Percentiles rank a stretch among this genome's conserved stretches.
Conservation (phyloP, 2,329 filamentous ascomycete genomes). For the Aspergillus brasiliensis region DNA sequence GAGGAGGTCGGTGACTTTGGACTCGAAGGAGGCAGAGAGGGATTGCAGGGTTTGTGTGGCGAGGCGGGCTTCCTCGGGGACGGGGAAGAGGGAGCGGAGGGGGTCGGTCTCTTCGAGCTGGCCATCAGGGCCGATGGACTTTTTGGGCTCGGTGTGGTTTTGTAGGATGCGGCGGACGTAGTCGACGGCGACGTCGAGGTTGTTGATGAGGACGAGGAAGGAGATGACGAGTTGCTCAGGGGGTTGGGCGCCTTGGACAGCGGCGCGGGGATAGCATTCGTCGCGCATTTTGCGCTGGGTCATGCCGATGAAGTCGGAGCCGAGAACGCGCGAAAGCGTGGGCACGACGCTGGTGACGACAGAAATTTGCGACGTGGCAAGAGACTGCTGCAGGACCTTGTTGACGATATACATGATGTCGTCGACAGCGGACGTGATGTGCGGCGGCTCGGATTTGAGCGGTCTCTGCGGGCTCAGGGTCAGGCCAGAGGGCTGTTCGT, state of each 20-base stretch:
- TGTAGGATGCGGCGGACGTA: slow-evolving; percentile 86
- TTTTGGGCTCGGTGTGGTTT: slow-evolving; percentile 57
- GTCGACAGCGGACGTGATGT: slow-evolving; percentile 93
- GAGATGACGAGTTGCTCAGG: slow-evolving; percentile 85
- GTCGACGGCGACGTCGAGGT: slow-evolving; percentile 86
- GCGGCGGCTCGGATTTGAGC: slow-evolving; percentile 77
- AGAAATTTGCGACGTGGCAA: slow-evolving; percentile 80
- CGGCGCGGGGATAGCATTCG: slow-evolving; percentile 83
- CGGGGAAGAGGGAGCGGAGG: slow-evolving; percentile 73
- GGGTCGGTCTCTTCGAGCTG: slow-evolving; percentile 29
- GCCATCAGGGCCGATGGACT: slow-evolving; percentile 20
- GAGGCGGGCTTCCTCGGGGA: slow-evolving; percentile 71
- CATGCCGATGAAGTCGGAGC: slow-evolving; percentile 93
- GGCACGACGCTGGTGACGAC: slow-evolving; percentile 78
- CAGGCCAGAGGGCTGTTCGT: slow-evolving; percentile 80
- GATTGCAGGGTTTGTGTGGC: slow-evolving; percentile 69
- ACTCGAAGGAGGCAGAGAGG: slow-evolving; percentile 71
- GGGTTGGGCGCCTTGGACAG: slow-evolving; percentile 76
- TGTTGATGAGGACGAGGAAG: slow-evolving; percentile 94
- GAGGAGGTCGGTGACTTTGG: slow-evolving; percentile 79
- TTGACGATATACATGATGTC: slow-evolving; percentile 99
- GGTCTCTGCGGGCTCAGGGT: slow-evolving; percentile 73
- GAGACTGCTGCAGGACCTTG: slow-evolving; percentile 80
- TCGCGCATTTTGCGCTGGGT: slow-evolving; percentile 97
- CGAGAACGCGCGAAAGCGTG: slow-evolving; percentile 75